Base-by-base conservation (phyloP, 106 monocot genomes). In the Cymbidium sinense region DNA sequence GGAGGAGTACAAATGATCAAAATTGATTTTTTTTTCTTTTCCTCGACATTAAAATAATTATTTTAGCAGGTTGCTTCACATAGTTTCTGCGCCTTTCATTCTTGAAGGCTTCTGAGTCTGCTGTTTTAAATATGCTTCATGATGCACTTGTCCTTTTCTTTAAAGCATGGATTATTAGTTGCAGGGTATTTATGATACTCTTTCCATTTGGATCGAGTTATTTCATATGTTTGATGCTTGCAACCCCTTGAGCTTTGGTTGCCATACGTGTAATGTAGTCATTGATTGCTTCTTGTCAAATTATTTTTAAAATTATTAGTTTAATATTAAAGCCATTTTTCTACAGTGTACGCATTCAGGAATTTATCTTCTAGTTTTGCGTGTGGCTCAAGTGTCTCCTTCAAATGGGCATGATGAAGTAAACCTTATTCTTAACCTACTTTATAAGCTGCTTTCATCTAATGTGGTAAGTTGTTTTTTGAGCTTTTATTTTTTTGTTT, bases 301-400 rank as follows among this genome's bases (percentile, higher is more conserved):
- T 67, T 67, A n/a, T 67, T 31, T 3, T 67, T 23, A 23, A 5
- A 2, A 13, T 67, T 0, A 5, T 29, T 33, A 33, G 31, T 67
- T 67, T 23, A 12, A 34, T 21, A 35, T 50, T 58, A 30, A 77
- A 19, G 13, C 31, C 73, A 9, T 79, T 25, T 71, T 62, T 79
- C 31, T 78, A 47, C 85, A 99, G 98, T 86, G 80, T 81, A 52
- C 79, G 51, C 82, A 87, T 41, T 95, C 98, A 18, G 94, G 94
- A 74, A 43, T 99, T 50, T 36, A 85, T 55, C 62, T 94, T 77
- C 73, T 99, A 73, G 79, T 95, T 15, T 76, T 99, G 71, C 84
- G 71, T 34, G 31, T 92, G 77, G 87, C 84, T 30, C 90, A 92
- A 75, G 81, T 80, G 3, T 80, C 84, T 37, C 75, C 85, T 79